A percentile compares a stretch with the other conserved stretches of the same genome.
Evolutionary conservation across 2,329 filamentous ascomycete genomes (phyloP).

Genomic region (Arthrinium phaeospermum): DNA sequence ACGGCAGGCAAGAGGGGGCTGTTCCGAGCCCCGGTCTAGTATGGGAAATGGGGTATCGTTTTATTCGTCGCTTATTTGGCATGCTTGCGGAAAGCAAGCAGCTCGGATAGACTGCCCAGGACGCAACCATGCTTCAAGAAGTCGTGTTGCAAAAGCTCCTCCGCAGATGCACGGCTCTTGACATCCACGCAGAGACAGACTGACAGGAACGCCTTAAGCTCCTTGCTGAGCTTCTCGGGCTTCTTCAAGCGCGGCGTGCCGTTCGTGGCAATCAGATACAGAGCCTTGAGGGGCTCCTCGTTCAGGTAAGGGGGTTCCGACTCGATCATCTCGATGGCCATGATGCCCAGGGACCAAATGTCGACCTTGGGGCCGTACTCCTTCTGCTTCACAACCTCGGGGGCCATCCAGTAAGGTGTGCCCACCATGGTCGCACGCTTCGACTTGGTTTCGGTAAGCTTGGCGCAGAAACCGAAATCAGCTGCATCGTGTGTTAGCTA

Average conservation of each 20-base stretch:
- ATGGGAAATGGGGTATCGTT: constrained; percentile 20
- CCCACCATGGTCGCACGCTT: constrained; percentile 99
- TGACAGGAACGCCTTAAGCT: constrained; percentile 95
- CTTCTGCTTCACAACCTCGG: constrained; percentile 98
- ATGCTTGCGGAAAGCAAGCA: constrained; percentile 86
- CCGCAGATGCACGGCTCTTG: constrained; percentile 88
- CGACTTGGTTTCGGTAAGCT: constrained; percentile 93
- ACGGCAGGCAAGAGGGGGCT: constrained; percentile 11
- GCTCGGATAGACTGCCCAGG: constrained; percentile 79
- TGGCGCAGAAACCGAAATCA: constrained; percentile 99
- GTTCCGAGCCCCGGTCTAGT: constrained; percentile 11
- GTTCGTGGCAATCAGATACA: constrained; percentile 97
- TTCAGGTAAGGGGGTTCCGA: constrained; percentile 97
- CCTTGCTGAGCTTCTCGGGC: constrained; percentile 96
- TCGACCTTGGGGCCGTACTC: constrained; percentile 98
- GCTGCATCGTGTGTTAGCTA: constrained; percentile 55
- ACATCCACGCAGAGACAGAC: constrained; percentile 98
- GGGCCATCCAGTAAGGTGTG: constrained; percentile 99
- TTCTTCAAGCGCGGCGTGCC: constrained; percentile 97
- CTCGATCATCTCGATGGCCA: constrained; percentile 99
- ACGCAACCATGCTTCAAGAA: constrained; percentile 93
- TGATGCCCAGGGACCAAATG: constrained; percentile 98
- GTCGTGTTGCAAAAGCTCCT: constrained; percentile 88
- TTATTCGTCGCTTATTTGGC: constrained; percentile 55
- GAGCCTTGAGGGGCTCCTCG: constrained; percentile 94